Percentiles rank a stretch among this genome's conserved stretches.
phyloP scores from a whole-genome alignment of 495 filamentous ascomycete genomes.

The Saxophila tyrrhenica region DNA sequence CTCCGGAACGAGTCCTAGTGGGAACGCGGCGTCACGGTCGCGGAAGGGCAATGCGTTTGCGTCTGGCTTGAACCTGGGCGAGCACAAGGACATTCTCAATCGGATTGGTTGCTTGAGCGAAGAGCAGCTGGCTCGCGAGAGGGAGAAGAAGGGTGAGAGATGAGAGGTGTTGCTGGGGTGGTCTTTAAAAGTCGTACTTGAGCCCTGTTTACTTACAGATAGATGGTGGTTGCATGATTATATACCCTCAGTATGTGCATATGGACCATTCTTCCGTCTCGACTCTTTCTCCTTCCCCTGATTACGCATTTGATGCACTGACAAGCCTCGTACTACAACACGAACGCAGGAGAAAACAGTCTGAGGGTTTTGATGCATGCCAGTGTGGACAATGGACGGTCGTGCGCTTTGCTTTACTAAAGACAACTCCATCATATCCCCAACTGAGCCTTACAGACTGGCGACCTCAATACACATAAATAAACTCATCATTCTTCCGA shows the following conservation, averaged over 20 bases:
- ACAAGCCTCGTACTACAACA: no score
- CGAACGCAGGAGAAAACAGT: no score
- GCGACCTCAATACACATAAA: constrained; percentile 40
- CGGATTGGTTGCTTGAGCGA: constrained; percentile 20
- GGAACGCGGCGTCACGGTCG: constrained; percentile 9
- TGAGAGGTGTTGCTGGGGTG: background rate
- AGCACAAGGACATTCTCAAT: constrained; percentile 19
- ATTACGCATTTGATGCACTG: no score
- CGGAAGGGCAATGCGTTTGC: constrained; percentile 6
- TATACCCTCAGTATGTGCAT: no score
- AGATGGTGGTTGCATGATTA: background rate
- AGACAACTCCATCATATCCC: no score
- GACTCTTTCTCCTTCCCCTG: no score
- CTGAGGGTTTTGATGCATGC: no score
- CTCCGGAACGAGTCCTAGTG: background rate
- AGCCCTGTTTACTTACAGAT: background rate
- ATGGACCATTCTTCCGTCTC: no score
- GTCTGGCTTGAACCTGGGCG: constrained; percentile 16
- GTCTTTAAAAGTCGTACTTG: background rate
- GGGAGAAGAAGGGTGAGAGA: constrained; percentile 10
- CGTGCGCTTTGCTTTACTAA: no score
- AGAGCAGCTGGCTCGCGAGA: constrained; percentile 18
- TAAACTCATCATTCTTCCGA: constrained; percentile 55
- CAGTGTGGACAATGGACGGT: no score
- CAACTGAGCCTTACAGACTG: no score